A percentile compares a stretch with the other conserved stretches of the same genome.
Evolutionary conservation across 2,329 filamentous ascomycete genomes (phyloP).

Genomic region (Diaporthe citrichinensis): DNA sequence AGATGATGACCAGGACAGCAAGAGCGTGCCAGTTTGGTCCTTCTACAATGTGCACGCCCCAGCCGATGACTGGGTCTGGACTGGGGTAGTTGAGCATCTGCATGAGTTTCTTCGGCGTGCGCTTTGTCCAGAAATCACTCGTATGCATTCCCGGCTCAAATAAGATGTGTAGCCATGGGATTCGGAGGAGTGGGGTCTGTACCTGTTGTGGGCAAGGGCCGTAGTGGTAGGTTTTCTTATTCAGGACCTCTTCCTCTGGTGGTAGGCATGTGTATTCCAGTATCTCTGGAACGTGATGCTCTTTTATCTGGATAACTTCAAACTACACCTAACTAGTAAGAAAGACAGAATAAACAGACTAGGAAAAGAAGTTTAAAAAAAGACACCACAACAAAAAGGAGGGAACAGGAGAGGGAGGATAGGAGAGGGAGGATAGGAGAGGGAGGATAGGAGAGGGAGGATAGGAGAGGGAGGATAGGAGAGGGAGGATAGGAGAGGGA

Average conservation of each 20-base stretch:
- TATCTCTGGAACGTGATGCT: not conserved
- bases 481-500: too few relatives aligned
- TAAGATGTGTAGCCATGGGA: not conserved
- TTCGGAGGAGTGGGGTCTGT: not conserved
- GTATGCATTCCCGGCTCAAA: not conserved
- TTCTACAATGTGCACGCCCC: not conserved
- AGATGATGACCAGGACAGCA: not conserved
- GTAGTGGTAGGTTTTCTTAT: not conserved
- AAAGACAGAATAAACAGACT: too few relatives aligned
- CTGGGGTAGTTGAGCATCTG: not conserved
- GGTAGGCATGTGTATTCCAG: not conserved
- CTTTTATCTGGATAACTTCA: not conserved
- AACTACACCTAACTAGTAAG: not conserved
- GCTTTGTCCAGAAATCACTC: not conserved
- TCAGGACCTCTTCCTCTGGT: not conserved
- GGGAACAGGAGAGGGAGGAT: not conserved
- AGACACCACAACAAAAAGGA: too few relatives aligned
- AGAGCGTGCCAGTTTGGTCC: not conserved
- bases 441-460: too few relatives aligned
- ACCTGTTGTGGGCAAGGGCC: not conserved
- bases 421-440: not conserved
- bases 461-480: too few relatives aligned
- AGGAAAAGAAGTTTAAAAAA: too few relatives aligned
- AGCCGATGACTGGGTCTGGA: not conserved
- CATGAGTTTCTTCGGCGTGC: not conserved